Conservation (phyloP, 352 stramenopile genomes). For the Globisporangium mamillatum region DNA sequence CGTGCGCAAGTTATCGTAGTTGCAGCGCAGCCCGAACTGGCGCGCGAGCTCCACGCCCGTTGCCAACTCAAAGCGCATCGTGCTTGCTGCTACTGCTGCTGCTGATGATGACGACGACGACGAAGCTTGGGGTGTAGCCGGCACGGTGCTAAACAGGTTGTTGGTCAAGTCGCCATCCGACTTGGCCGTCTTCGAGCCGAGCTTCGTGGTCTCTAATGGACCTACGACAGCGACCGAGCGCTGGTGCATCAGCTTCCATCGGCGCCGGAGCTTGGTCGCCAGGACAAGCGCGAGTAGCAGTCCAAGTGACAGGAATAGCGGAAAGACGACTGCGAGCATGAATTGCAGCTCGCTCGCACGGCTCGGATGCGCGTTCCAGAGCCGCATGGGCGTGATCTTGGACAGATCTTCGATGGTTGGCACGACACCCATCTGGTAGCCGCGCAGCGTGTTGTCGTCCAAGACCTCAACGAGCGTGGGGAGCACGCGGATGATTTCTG, state of each 20-base stretch:
- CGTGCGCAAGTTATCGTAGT: conserved; percentile 10
- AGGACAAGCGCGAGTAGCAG: not conserved
- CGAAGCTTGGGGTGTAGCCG: not conserved
- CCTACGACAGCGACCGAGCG: not conserved
- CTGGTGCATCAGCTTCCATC: not conserved
- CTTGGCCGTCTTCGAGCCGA: not conserved
- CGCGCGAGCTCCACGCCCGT: conserved; percentile 7
- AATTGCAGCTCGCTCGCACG: not conserved
- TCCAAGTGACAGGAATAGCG: conserved; percentile 9
- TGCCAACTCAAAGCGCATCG: conserved; percentile 4
- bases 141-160: not conserved
- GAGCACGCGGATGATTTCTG: conserved; percentile 4
- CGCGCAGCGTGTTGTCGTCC: conserved; percentile 8
- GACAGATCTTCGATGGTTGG: conserved; percentile 1
- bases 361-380: conserved; percentile 12
- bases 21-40: conserved; percentile 4
- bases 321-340: conserved; percentile 4
- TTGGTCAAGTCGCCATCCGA: not conserved
- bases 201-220: not conserved
- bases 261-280: not conserved
- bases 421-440: conserved; percentile 10
- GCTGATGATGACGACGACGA: not conserved
- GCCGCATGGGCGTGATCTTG: conserved; percentile 14
- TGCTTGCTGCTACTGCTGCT: not conserved
- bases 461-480: not conserved